Conservation (phyloP, 2,329 filamentous ascomycete species). For the Arthroderma uncinatum region DNA sequence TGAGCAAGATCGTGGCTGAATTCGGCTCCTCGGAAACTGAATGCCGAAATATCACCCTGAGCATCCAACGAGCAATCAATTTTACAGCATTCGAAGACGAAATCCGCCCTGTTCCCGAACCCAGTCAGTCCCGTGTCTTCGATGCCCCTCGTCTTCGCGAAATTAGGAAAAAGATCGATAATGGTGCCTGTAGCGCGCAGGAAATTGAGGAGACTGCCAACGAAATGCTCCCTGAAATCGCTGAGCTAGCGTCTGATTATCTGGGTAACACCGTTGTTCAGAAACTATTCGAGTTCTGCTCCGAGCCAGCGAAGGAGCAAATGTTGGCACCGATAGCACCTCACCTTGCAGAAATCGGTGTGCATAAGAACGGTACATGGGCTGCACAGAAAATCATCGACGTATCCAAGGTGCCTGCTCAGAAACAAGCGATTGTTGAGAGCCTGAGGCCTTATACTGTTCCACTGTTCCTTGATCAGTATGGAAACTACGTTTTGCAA, state of each 20-base stretch:
- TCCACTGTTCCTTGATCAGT: constrained; percentile 90
- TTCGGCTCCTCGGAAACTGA: constrained; percentile 81
- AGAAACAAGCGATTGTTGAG: constrained; percentile 77
- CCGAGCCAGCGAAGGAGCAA: constrained; percentile 75
- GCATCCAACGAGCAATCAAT: constrained; percentile 64
- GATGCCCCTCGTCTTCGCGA: constrained; percentile 91
- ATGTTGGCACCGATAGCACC: constrained; percentile 84
- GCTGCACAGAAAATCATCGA: constrained; percentile 99
- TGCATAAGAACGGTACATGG: constrained; percentile 99
- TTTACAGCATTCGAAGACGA: constrained; percentile 65
- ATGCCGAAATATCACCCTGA: constrained; percentile 56
- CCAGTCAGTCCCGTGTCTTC: constrained; percentile 76
- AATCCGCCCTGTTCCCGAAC: constrained; percentile 79
- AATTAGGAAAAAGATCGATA: constrained; percentile 95
- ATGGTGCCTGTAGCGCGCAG: constrained; percentile 69
- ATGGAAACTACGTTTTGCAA: constrained; percentile 96
- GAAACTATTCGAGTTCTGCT: constrained; percentile 95
- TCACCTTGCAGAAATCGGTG: constrained; percentile 88
- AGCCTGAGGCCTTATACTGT: constrained; percentile 76
- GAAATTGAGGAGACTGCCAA: constrained; percentile 89
- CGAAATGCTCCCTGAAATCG: constrained; percentile 93
- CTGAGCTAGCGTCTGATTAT: constrained; percentile 89
- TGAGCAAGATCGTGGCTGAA: constrained; percentile 73
- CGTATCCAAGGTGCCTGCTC: constrained; percentile 70
- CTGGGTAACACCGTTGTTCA: constrained; percentile 98